Conservation (phyloP, 2,329 filamentous ascomycete species). For the Hypoxylon sp. region DNA sequence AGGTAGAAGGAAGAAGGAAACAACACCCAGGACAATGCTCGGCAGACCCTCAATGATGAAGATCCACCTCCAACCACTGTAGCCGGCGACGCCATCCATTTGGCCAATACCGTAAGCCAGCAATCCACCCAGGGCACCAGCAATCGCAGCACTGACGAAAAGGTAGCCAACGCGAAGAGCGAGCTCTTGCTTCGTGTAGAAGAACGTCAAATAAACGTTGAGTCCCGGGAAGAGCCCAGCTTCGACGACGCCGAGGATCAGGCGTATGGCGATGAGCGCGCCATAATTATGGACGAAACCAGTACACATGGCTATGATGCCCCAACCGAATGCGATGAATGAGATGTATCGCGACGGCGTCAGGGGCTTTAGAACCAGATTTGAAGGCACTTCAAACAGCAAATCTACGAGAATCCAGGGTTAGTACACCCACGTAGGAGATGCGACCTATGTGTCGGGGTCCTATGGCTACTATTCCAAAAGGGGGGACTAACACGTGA, state of each 20-base stretch:
- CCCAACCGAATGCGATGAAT: slow-evolving; percentile 75
- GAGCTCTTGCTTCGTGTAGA: slow-evolving; percentile 80
- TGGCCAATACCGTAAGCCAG: slow-evolving; percentile 80
- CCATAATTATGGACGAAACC: slow-evolving; percentile 76
- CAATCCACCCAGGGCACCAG: slow-evolving; percentile 79
- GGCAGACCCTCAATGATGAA: slow-evolving; percentile 68
- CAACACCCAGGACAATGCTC: slow-evolving; percentile 67
- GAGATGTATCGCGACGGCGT: slow-evolving; percentile 73
- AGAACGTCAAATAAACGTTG: slow-evolving; percentile 70
- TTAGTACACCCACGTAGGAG: slow-evolving; percentile 6
- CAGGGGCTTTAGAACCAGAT: slow-evolving; percentile 73
- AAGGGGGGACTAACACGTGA: slow-evolving; percentile 65
- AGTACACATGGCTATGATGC: slow-evolving; percentile 76
- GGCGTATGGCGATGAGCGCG: slow-evolving; percentile 74
- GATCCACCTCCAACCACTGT: slow-evolving; percentile 79
- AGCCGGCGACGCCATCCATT: slow-evolving; percentile 75
- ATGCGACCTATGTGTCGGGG: not conserved
- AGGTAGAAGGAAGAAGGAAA: slow-evolving; percentile 69
- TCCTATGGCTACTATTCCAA: slow-evolving; percentile 11
- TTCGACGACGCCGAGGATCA: slow-evolving; percentile 74
- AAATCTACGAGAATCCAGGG: slow-evolving; percentile 52
- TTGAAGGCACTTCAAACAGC: slow-evolving; percentile 73
- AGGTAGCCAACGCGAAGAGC: slow-evolving; percentile 80
- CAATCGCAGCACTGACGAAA: slow-evolving; percentile 77
- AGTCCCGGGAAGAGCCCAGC: slow-evolving; percentile 50